Evolutionary conservation across 2,329 filamentous ascomycete genomes (phyloP).

Genomic region (Epichloe sibirici): DNA sequence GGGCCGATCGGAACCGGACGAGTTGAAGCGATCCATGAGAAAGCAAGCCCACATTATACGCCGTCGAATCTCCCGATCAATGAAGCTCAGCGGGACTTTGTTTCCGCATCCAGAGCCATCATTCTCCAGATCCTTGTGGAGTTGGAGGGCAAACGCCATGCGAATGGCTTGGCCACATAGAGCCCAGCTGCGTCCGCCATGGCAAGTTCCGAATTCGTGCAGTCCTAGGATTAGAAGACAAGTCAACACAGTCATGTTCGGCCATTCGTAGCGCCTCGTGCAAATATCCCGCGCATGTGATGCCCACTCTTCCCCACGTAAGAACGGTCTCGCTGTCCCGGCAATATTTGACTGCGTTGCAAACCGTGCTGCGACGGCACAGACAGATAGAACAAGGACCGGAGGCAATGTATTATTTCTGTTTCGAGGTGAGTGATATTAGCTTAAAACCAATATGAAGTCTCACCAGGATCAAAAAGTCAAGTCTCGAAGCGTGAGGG

Average conservation of each 20-base stretch:
- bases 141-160: constrained; percentile 91
- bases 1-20: constrained; percentile 83
- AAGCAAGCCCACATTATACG: constrained; percentile 98
- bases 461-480: neutral
- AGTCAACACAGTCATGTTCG: constrained; percentile 90
- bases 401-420: constrained; percentile 57
- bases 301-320: constrained; percentile 87
- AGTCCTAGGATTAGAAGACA: constrained; percentile 79
- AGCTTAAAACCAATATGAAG: neutral
- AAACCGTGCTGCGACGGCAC: constrained; percentile 89
- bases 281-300: constrained; percentile 78
- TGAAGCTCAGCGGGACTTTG: constrained; percentile 63
- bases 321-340: constrained; percentile 59
- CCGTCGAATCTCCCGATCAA: constrained; percentile 83
- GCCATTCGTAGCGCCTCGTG: constrained; percentile 78
- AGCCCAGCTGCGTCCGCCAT: constrained; percentile 91
- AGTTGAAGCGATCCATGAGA: constrained; percentile 95
- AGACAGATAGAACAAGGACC: constrained; percentile 85
- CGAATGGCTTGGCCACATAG: constrained; percentile 88
- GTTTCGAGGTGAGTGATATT: constrained; percentile 4
- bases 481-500: neutral
- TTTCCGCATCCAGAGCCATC: constrained; percentile 54
- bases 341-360: constrained; percentile 75
- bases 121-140: constrained; percentile 82
- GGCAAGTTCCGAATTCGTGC: constrained; percentile 94